These are phyloP conservation scores for Neocatenulostroma microsporum DNA, from an alignment of 2,329 filamentous ascomycete species.

Conservation along the genomic window DNA sequence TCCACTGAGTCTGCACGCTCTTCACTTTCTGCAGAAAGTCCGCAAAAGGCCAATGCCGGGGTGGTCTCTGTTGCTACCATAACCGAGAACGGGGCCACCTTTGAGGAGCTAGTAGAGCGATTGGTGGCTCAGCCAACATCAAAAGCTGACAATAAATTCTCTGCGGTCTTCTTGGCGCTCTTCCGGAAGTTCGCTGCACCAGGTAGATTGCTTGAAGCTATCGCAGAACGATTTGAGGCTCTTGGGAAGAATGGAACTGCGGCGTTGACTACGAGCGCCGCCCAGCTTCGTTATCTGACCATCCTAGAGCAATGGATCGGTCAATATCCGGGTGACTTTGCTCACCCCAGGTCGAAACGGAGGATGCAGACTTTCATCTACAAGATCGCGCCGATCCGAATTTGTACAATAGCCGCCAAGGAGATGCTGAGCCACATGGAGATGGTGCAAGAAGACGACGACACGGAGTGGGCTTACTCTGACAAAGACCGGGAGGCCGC, in stretches of 20 bases:
- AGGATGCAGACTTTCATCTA: slow-evolving; percentile 67
- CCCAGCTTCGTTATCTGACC: slow-evolving; percentile 75
- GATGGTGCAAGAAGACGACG: slow-evolving; percentile 73
- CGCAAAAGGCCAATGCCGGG: slow-evolving; percentile 12
- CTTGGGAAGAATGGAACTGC: slow-evolving; percentile 59
- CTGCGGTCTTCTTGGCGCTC: slow-evolving; percentile 78
- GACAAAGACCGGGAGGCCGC: slow-evolving; percentile 54
- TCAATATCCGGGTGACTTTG: slow-evolving; percentile 88
- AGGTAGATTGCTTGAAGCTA: slow-evolving; percentile 64
- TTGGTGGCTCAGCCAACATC: slow-evolving; percentile 74
- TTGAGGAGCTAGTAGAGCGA: slow-evolving; percentile 63
- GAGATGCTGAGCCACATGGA: slow-evolving; percentile 78
- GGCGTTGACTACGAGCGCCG: slow-evolving; percentile 68
- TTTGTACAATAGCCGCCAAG: slow-evolving; percentile 76
- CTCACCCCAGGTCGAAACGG: slow-evolving; percentile 63
- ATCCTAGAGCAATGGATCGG: slow-evolving; percentile 84
- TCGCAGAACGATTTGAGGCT: slow-evolving; percentile 67
- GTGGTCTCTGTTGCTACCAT: slow-evolving; percentile 21
- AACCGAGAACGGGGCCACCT: slow-evolving; percentile 50
- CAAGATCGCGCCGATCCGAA: slow-evolving; percentile 65
- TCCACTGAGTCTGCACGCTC: slow-evolving; percentile 59
- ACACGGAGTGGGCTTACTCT: slow-evolving; percentile 82
- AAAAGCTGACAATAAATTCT: slow-evolving; percentile 82
- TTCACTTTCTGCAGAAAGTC: slow-evolving; percentile 56
- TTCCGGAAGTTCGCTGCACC: slow-evolving; percentile 92